Conservation (phyloP, 257 asterid species). For the Linaria vulgaris region DNA sequence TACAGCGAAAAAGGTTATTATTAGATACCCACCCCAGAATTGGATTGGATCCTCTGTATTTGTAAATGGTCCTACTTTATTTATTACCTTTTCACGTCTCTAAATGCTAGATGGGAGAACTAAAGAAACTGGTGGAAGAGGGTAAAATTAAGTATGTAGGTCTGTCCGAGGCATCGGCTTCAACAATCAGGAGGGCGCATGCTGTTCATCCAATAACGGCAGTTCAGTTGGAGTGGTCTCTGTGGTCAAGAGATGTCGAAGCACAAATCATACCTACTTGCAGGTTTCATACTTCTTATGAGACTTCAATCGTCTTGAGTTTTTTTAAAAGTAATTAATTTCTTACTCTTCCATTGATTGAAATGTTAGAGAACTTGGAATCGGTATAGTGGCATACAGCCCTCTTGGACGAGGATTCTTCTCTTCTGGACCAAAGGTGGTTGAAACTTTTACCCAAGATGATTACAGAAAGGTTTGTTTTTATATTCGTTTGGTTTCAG, state of each 20-base stretch:
- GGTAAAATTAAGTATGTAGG: slow-evolving; percentile 54
- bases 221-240: slow-evolving; percentile 51
- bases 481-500: background rate
- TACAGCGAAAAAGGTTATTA: no score
- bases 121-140: slow-evolving; percentile 51
- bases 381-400: slow-evolving; percentile 36
- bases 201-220: slow-evolving; percentile 56
- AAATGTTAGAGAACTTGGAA: slow-evolving; percentile 35
- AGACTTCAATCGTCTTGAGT: background rate
- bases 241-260: slow-evolving; percentile 49
- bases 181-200: slow-evolving; percentile 55
- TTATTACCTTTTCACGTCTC: background rate
- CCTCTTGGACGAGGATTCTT: slow-evolving; percentile 38
- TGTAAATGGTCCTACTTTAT: background rate
- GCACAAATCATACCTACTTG: slow-evolving; percentile 46
- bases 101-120: slow-evolving; percentile 39
- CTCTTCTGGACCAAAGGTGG: slow-evolving; percentile 23
- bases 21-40: no score
- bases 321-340: background rate
- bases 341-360: background rate
- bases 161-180: slow-evolving; percentile 48
- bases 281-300: slow-evolving; percentile 28
- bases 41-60: background rate
- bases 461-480: slow-evolving; percentile 31
- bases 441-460: slow-evolving; percentile 11